phyloP scores from a whole-genome alignment of 2,329 filamentous ascomycete species.

The Aspergillus sp. region DNA sequence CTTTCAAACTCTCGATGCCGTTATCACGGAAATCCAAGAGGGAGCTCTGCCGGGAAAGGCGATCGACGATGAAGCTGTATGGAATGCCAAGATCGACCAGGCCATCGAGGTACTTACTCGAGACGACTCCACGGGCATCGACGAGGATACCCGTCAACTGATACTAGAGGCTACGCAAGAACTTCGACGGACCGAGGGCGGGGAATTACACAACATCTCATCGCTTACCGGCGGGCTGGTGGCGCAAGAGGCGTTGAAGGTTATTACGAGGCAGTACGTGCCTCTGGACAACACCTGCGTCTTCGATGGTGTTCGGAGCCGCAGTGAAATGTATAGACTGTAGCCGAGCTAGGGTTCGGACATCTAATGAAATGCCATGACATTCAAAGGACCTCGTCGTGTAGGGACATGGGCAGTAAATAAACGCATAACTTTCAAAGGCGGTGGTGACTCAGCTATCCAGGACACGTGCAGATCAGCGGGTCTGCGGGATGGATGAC shows the following conservation, averaged over 20 bases:
- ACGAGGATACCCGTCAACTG: constrained; percentile 51
- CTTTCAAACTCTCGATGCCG: constrained; percentile 48
- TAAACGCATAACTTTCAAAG: too few relatives aligned
- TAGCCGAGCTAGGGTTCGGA: constrained; percentile 19
- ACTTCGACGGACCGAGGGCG: constrained; percentile 72
- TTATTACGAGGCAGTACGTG: constrained; percentile 64
- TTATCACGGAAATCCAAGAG: constrained; percentile 55
- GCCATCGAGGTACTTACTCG: constrained; percentile 30
- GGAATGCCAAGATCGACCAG: constrained; percentile 30
- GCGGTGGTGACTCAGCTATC: neutral
- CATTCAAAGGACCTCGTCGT: neutral
- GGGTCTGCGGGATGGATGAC: neutral
- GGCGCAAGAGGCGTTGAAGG: constrained; percentile 95
- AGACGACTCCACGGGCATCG: constrained; percentile 46
- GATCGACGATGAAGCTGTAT: constrained; percentile 34
- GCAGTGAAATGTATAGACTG: constrained; percentile 52
- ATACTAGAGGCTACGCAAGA: constrained; percentile 61
- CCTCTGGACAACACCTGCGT: constrained; percentile 64
- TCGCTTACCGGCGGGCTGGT: constrained; percentile 86
- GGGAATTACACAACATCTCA: constrained; percentile 90
- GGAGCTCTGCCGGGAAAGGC: constrained; percentile 19
- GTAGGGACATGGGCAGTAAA: too few relatives aligned
- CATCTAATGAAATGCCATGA: constrained; percentile 2
- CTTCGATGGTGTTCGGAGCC: constrained; percentile 61
- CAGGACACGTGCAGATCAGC: neutral